These are phyloP conservation scores for Cladosporium sphaerospermum DNA, from an alignment of 2,329 filamentous ascomycete species.

Conservation along the genomic window DNA sequence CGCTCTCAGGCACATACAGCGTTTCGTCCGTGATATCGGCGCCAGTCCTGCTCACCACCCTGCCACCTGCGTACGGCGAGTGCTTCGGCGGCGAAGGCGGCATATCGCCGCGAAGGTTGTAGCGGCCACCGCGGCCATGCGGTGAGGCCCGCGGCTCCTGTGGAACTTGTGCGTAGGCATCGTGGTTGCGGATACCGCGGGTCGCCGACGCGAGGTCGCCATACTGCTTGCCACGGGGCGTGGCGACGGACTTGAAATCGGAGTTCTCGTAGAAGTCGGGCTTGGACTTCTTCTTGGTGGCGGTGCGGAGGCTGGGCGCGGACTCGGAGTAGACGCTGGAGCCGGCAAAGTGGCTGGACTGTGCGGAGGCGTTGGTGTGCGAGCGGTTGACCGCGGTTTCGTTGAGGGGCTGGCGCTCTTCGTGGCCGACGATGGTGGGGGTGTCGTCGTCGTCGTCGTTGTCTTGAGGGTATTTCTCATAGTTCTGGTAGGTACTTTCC, in stretches of 20 bases:
- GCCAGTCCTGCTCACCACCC: slow-evolving; percentile 43
- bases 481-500: not conserved
- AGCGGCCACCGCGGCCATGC: slow-evolving; percentile 15
- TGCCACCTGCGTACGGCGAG: slow-evolving; percentile 20
- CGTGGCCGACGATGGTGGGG: slow-evolving; percentile 1
- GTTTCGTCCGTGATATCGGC: slow-evolving; percentile 39
- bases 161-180: not conserved
- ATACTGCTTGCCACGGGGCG: slow-evolving; percentile 41
- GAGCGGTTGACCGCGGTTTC: slow-evolving; percentile 24
- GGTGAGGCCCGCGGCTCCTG: not conserved
- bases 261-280: slow-evolving; percentile 7
- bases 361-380: slow-evolving; percentile 23
- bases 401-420: slow-evolving; percentile 10
- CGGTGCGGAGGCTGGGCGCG: slow-evolving; percentile 21
- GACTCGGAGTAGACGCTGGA: slow-evolving; percentile 32
- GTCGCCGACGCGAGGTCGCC: slow-evolving; percentile 42
- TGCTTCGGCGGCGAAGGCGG: slow-evolving; percentile 15
- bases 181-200: slow-evolving; percentile 29
- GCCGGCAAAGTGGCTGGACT: slow-evolving; percentile 11
- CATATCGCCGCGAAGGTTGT: slow-evolving; percentile 15
- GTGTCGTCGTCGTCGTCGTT: slow-evolving; percentile 9
- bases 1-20: slow-evolving; percentile 23
- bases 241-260: slow-evolving; percentile 17
- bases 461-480: slow-evolving; percentile 11
- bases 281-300: slow-evolving; percentile 6